Evolutionary conservation across 139 green algal species (phyloP).

Genomic region (Ostreobium quekettii): DNA sequence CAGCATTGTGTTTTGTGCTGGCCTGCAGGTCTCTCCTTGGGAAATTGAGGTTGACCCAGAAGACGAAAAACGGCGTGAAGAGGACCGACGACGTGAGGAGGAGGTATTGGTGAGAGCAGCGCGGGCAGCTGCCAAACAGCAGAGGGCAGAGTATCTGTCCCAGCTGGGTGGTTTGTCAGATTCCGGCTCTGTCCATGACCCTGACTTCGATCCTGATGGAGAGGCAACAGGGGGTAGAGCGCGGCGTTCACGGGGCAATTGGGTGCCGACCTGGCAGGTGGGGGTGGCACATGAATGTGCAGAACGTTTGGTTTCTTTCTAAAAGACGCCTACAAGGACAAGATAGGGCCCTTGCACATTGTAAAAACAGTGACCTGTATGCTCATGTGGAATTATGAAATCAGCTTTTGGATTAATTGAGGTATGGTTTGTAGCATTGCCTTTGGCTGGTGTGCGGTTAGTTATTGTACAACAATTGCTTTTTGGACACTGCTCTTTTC

Average conservation of each 20-base stretch:
- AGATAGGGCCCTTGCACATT: too few species aligned
- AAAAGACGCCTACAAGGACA: too few species aligned
- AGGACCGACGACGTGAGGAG: conserved; percentile 32
- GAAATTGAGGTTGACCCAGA: conserved; percentile 72
- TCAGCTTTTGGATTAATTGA: too few species aligned
- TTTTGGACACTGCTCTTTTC: too few species aligned
- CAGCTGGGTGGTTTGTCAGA: conserved; percentile 1
- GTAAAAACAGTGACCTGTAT: too few species aligned
- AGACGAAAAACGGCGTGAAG: conserved; percentile 34
- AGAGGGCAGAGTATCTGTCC: conserved; percentile 11
- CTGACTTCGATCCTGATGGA: conserved; percentile 17
- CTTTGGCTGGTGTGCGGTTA: too few species aligned
- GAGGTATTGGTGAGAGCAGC: conserved; percentile 32
- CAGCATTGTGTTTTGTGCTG: too few species aligned
- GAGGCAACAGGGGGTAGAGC: not conserved
- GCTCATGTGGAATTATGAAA: too few species aligned
- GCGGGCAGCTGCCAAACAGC: conserved; percentile 24
- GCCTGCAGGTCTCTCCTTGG: conserved; percentile 69
- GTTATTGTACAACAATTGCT: too few species aligned
- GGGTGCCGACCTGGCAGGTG: not conserved
- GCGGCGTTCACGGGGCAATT: not conserved
- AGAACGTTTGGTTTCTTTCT: too few species aligned
- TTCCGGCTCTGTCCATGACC: not conserved
- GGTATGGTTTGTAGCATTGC: too few species aligned
- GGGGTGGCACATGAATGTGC: not conserved